Conservation (phyloP, 805 yeast species). For the Yamadazyma philogaea region DNA sequence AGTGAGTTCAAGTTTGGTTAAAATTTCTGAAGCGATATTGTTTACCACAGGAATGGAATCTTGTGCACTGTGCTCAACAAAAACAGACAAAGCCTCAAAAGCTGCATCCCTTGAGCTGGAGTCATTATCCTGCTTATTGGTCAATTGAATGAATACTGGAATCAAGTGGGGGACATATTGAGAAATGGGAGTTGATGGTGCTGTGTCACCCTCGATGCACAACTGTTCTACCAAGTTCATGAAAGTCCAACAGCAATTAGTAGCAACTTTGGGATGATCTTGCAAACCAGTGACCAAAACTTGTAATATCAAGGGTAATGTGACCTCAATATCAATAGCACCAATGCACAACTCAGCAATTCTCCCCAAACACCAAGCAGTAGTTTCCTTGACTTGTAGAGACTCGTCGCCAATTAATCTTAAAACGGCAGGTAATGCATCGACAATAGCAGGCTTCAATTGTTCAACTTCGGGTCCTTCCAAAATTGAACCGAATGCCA, state of each 20-base stretch:
- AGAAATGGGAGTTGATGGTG: slow-evolving; percentile 62
- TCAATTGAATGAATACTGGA: slow-evolving; percentile 65
- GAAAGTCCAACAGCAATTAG: slow-evolving; percentile 98
- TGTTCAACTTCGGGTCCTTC: slow-evolving; percentile 87
- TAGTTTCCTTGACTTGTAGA: slow-evolving; percentile 91
- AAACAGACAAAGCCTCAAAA: slow-evolving; percentile 83
- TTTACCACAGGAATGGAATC: slow-evolving; percentile 69
- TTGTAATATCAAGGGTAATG: slow-evolving; percentile 66
- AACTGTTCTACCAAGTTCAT: slow-evolving; percentile 89
- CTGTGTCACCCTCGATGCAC: slow-evolving; percentile 47
- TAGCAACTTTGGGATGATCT: slow-evolving; percentile 89
- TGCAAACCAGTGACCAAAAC: slow-evolving; percentile 78
- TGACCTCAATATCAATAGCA: slow-evolving; percentile 63
- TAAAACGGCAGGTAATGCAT: slow-evolving; percentile 81
- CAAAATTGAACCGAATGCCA: slow-evolving; percentile 97
- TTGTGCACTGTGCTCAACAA: slow-evolving; percentile 71
- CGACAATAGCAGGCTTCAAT: slow-evolving; percentile 63
- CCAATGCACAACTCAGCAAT: slow-evolving; percentile 83
- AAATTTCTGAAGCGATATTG: slow-evolving; percentile 68
- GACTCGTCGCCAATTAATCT: slow-evolving; percentile 68
- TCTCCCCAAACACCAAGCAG: slow-evolving; percentile 97
- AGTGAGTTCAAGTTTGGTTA: slow-evolving; percentile 70
- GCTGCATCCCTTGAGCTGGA: slow-evolving; percentile 91
- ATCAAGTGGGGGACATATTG: slow-evolving; percentile 67
- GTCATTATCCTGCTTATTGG: slow-evolving; percentile 78